phyloP scores from a whole-genome alignment of 768 basidiomycete genomes.

The Serendipita indica region DNA sequence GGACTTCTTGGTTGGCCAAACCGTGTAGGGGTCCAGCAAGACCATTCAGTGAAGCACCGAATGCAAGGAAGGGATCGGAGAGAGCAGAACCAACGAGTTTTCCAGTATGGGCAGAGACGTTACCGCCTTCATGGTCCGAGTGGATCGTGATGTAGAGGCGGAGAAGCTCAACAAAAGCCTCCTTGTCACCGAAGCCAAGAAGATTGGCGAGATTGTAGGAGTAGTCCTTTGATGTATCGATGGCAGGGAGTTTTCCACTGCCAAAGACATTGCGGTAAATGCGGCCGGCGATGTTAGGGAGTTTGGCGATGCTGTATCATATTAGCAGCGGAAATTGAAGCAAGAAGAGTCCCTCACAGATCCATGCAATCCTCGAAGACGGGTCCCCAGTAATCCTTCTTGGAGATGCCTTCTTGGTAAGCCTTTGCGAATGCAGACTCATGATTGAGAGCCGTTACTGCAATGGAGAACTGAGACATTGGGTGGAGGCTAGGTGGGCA shows the following conservation, averaged over 20 bases:
- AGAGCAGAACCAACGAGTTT: conserved; percentile 90
- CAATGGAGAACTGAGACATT: conserved; percentile 96
- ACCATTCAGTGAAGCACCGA: conserved; percentile 84
- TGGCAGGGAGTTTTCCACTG: conserved; percentile 70
- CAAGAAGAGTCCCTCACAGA: conserved; percentile 31
- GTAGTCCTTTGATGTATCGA: conserved; percentile 76
- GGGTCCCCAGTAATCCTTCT: conserved; percentile 95
- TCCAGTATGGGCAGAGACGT: conserved; percentile 90
- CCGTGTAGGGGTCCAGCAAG: conserved; percentile 95
- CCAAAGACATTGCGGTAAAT: conserved; percentile 83
- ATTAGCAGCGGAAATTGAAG: not conserved
- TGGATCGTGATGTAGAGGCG: conserved; percentile 96
- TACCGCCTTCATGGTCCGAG: conserved; percentile 97
- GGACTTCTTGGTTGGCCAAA: conserved; percentile 91
- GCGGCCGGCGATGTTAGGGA: conserved; percentile 90
- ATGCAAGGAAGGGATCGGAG: conserved; percentile 94
- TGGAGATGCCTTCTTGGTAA: conserved; percentile 80
- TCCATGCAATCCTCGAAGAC: conserved; percentile 86
- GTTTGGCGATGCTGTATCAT: conserved; percentile 68
- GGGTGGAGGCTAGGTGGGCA: conserved; percentile 90
- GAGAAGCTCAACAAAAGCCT: conserved; percentile 83
- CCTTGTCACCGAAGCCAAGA: conserved; percentile 81
- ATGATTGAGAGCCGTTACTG: conserved; percentile 90
- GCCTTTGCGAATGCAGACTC: conserved; percentile 94
- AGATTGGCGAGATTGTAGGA: conserved; percentile 78